Percentiles rank a stretch among this genome's conserved stretches.
phyloP scores from a whole-genome alignment of 2,329 filamentous ascomycete species.

The Botrytis cinerea region DNA sequence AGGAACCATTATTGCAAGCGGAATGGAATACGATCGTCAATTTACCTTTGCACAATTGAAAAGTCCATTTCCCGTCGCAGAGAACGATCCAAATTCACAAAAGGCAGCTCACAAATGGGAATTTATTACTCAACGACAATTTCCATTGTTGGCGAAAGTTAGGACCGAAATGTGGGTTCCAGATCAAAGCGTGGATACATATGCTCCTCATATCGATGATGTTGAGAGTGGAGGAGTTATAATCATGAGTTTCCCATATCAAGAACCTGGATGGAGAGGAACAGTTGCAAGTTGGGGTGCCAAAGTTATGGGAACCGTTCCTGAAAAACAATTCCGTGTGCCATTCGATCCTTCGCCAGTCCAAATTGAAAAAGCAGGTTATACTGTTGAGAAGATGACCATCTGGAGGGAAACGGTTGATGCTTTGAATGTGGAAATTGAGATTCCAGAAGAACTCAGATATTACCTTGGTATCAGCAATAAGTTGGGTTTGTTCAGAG shows the following conservation, averaged over 20 bases:
- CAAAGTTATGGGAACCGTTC: constrained; percentile 53
- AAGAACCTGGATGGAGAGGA: constrained; percentile 52
- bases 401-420: constrained; percentile 63
- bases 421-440: constrained; percentile 58
- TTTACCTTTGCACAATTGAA: constrained; percentile 76
- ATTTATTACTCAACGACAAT: constrained; percentile 69
- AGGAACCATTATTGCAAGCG: constrained; percentile 64
- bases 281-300: constrained; percentile 49
- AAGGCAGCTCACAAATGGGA: constrained; percentile 59
- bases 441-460: constrained; percentile 63
- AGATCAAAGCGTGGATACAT: constrained; percentile 57
- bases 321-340: constrained; percentile 65
- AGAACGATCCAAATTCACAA: constrained; percentile 42
- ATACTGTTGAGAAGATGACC: constrained; percentile 59
- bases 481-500: constrained; percentile 66
- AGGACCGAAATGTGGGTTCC: constrained; percentile 69
- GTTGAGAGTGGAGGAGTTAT: constrained; percentile 60
- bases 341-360: constrained; percentile 62
- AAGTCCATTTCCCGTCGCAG: constrained; percentile 50
- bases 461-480: constrained; percentile 68
- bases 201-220: constrained; percentile 51
- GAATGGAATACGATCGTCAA: constrained; percentile 77
- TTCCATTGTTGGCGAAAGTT: constrained; percentile 71
- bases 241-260: constrained; percentile 67
- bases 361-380: constrained; percentile 60